A percentile compares a stretch with the other conserved stretches of the same genome.
Conservation (phyloP, 129 eudicot genomes). For the Dittrichia graveolens region DNA sequence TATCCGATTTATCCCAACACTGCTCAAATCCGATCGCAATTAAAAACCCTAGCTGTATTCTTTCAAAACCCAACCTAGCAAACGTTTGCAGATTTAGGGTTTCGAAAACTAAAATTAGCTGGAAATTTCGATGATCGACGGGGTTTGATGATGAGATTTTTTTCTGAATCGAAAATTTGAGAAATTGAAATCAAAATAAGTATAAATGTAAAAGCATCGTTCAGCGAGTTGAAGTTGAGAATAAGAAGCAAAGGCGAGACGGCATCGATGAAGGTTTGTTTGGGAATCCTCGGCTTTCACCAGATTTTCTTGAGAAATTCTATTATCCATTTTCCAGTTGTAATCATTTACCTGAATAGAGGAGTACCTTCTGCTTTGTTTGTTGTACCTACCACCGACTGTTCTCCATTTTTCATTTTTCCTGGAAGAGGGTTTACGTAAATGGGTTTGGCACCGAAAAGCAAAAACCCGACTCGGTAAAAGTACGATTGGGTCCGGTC, state of each 20-base stretch:
- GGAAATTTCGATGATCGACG: conserved; percentile 18
- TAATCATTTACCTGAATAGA: not conserved
- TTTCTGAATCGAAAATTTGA: not conserved
- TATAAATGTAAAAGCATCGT: conserved; percentile 19
- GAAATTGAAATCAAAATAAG: conserved; percentile 4
- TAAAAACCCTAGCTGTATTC: conserved; percentile 20
- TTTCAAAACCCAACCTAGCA: not conserved
- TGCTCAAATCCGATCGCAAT: not conserved
- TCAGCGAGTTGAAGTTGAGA: conserved; percentile 5
- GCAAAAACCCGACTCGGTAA: too few species aligned
- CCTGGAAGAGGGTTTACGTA: too few species aligned
- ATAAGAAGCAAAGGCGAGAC: conserved; percentile 18
- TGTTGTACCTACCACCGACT: conserved; percentile 7
- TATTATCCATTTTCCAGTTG: too few species aligned
- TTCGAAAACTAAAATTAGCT: conserved; percentile 11
- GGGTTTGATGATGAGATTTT: conserved; percentile 8
- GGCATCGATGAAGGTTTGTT: conserved; percentile 23
- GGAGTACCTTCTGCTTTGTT: conserved; percentile 20
- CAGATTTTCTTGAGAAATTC: not conserved
- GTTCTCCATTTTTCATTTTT: too few species aligned
- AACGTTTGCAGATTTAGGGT: conserved; percentile 33
- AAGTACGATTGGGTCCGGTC: too few species aligned
- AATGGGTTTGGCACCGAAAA: too few species aligned
- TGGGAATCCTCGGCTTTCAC: not conserved
- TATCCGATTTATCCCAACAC: conserved; percentile 19